A percentile compares a stretch with the other conserved stretches of the same genome.
phyloP scores from a whole-genome alignment of 768 basidiomycete species.

The Russula sp. region DNA sequence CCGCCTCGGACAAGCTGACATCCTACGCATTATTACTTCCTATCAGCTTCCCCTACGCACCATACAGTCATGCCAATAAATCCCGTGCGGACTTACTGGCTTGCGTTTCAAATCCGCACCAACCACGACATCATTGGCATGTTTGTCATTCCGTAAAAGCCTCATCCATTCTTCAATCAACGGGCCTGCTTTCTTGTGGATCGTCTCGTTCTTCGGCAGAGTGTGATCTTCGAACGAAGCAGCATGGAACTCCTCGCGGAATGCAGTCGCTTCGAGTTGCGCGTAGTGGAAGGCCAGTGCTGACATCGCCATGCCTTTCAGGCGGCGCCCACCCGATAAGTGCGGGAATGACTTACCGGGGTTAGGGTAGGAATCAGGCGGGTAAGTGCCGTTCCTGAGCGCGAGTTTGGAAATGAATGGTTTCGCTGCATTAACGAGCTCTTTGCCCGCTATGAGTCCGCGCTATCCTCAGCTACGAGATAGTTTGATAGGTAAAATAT shows the following conservation, averaged over 20 bases:
- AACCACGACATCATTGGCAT: conserved; percentile 47
- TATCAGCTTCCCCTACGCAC: not conserved
- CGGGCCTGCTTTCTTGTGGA: conserved; percentile 64
- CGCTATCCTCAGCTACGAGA: conserved; percentile 7
- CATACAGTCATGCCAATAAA: not conserved
- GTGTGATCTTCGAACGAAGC: conserved; percentile 79
- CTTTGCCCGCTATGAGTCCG: conserved; percentile 51
- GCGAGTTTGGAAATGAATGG: conserved; percentile 75
- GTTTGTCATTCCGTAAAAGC: conserved; percentile 54
- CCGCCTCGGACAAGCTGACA: conserved; percentile 58
- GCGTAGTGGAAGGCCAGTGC: conserved; percentile 85
- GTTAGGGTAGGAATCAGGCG: conserved; percentile 87
- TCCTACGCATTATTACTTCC: conserved; percentile 38
- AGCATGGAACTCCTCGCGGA: conserved; percentile 81
- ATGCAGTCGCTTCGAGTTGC: conserved; percentile 87
- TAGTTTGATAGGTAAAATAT: conserved; percentile 2
- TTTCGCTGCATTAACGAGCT: conserved; percentile 58
- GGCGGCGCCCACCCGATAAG: not conserved
- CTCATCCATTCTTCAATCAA: conserved; percentile 69
- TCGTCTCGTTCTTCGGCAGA: conserved; percentile 64
- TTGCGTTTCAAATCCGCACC: conserved; percentile 63
- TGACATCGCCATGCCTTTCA: conserved; percentile 28
- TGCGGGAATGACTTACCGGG: conserved; percentile 51
- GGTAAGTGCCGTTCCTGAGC: conserved; percentile 73
- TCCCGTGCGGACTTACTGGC: conserved; percentile 42